Percentiles rank a stretch among this genome's conserved stretches.
These are phyloP conservation scores for Saccharomyces jurei DNA, from an alignment of 805 yeast species.

Conservation along the genomic window DNA sequence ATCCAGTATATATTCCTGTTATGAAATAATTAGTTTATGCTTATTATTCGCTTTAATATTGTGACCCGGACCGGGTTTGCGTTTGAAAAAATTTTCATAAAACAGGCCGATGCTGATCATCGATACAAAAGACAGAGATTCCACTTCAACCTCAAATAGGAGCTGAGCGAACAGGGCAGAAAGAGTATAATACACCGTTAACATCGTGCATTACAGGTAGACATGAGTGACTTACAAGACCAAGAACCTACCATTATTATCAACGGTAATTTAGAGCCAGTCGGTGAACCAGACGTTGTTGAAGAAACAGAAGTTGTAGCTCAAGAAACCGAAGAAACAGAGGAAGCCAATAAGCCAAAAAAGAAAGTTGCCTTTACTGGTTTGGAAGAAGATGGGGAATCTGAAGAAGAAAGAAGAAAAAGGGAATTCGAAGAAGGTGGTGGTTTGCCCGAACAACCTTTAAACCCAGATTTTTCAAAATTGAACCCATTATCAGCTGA, in stretches of 20 bases:
- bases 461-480: conserved; percentile 69
- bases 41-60: not conserved
- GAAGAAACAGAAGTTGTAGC: conserved; percentile 34
- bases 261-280: conserved; percentile 44
- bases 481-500: conserved; percentile 89
- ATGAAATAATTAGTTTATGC: not conserved
- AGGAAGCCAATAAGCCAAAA: conserved; percentile 38
- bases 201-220: conserved; percentile 3
- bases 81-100: conserved; percentile 3
- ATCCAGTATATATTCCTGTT: not conserved
- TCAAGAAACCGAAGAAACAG: conserved; percentile 23
- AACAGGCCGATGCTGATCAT: not conserved
- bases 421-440: conserved; percentile 96
- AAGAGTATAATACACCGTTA: not conserved
- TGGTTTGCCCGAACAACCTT: conserved; percentile 95
- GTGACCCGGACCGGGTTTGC: not conserved
- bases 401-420: conserved; percentile 67
- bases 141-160: not conserved
- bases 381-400: conserved; percentile 52
- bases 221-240: conserved; percentile 73
- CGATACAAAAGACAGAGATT: not conserved
- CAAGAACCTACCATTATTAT: conserved; percentile 81
- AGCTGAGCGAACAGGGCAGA: not conserved
- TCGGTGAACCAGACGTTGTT: conserved; percentile 26
- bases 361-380: conserved; percentile 81